phyloP scores from a whole-genome alignment of 306 rosid genomes.

The Echinosophora koreensis region DNA sequence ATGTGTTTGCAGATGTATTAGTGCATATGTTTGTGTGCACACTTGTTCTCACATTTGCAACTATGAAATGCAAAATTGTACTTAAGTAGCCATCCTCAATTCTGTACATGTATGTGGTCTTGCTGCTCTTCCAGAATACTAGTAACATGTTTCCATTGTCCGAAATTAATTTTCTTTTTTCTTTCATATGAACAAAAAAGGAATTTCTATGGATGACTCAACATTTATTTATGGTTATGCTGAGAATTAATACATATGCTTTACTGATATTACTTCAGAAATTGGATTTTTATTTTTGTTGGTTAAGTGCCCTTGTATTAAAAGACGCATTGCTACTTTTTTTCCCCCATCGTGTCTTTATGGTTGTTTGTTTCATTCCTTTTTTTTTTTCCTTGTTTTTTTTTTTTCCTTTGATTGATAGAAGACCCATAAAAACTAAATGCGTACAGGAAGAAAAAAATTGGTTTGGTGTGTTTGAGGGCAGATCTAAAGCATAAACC shows the following conservation, averaged over 20 bases:
- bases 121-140: constrained; percentile 39
- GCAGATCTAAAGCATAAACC: constrained; percentile 7
- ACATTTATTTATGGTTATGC: constrained; percentile 9
- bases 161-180: neutral
- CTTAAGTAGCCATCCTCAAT: constrained; percentile 26
- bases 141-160: constrained; percentile 18
- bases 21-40: neutral
- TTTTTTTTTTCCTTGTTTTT: neutral
- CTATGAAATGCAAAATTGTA: constrained; percentile 35
- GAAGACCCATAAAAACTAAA: constrained; percentile 19
- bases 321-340: constrained; percentile 25
- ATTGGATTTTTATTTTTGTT: neutral
- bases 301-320: constrained; percentile 25
- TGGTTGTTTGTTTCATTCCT: neutral
- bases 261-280: constrained; percentile 28
- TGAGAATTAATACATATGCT: neutral
- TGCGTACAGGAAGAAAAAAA: constrained; percentile 22
- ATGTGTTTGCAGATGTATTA: constrained; percentile 3
- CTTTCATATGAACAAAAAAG: constrained; percentile 23
- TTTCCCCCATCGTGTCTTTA: neutral
- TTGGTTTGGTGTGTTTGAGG: constrained; percentile 5
- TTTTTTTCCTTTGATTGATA: constrained; percentile 7
- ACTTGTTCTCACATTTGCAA: constrained; percentile 1
- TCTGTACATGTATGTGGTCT: constrained; percentile 29
- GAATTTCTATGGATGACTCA: constrained; percentile 17